Evolutionary conservation across 1,139 yeast genomes (phyloP).

Genomic region (Hansenula lynferdii): DNA sequence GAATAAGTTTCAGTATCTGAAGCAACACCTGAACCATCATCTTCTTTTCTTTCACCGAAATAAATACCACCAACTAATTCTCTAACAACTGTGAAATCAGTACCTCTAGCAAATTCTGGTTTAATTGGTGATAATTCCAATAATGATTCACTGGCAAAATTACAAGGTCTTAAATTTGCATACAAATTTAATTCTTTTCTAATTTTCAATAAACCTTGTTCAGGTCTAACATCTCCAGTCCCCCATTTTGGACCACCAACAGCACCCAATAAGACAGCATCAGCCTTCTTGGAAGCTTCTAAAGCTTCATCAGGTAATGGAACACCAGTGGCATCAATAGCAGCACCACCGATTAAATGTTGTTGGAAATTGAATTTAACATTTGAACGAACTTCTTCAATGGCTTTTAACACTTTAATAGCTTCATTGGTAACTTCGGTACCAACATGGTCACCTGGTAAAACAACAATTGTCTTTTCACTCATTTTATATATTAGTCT

Average conservation of each 20-base stretch:
- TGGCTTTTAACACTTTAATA: constrained; percentile 79
- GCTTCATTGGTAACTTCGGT: constrained; percentile 88
- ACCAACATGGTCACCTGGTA: constrained; percentile 98
- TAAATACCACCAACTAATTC: constrained; percentile 98
- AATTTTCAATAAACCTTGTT: constrained; percentile 89
- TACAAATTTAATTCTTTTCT: constrained; percentile 91
- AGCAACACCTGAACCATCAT: constrained; percentile 79
- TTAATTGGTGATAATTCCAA: constrained; percentile 85
- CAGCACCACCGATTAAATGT: constrained; percentile 96
- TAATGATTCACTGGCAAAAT: constrained; percentile 82
- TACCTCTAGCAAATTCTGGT: constrained; percentile 79
- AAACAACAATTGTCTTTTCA: constrained; percentile 67
- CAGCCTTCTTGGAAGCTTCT: constrained; percentile 80
- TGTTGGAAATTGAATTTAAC: constrained; percentile 71
- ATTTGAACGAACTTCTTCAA: constrained; percentile 57
- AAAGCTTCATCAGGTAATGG: constrained; percentile 90
- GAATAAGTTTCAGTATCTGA: constrained; percentile 93
- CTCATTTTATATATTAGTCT: constrained; percentile 12
- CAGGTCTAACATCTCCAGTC: constrained; percentile 91
- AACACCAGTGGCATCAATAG: constrained; percentile 92
- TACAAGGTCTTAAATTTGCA: constrained; percentile 96
- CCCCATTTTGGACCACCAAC: constrained; percentile 99
- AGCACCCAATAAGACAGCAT: constrained; percentile 93
- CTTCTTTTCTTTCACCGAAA: constrained; percentile 94
- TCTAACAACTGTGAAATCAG: constrained; percentile 88